A percentile compares a stretch with the other conserved stretches of the same genome.
These are phyloP conservation scores for Saturnispora silvae DNA, from an alignment of 805 yeast species.

Conservation along the genomic window DNA sequence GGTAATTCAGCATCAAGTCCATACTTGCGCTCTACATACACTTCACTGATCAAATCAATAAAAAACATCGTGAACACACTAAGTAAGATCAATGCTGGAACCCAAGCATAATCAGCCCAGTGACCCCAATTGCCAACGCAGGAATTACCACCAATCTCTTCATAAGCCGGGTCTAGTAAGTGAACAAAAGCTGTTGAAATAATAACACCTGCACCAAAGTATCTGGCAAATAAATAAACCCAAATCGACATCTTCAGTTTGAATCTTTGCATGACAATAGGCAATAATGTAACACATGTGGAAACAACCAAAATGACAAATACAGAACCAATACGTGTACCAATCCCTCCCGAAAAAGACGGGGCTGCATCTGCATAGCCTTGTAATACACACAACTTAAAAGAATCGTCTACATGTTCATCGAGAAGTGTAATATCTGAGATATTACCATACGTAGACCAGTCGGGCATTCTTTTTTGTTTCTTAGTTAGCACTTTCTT, in stretches of 20 bases:
- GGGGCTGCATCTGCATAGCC: slow-evolving; percentile 15
- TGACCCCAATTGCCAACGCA: slow-evolving; percentile 50
- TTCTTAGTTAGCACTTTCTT: too few species aligned
- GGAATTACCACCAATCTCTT: slow-evolving; percentile 39
- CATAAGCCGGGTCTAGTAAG: slow-evolving; percentile 54
- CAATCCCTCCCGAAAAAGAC: slow-evolving; percentile 19
- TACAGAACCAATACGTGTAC: slow-evolving; percentile 42
- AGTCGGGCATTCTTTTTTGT: slow-evolving; percentile 9
- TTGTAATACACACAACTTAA: slow-evolving; percentile 15
- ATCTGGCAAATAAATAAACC: slow-evolving; percentile 53
- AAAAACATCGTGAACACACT: slow-evolving; percentile 35
- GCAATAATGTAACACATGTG: slow-evolving; percentile 44
- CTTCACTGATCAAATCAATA: slow-evolving; percentile 34
- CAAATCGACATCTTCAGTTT: slow-evolving; percentile 43
- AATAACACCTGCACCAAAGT: slow-evolving; percentile 73
- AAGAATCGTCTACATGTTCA: slow-evolving; percentile 13
- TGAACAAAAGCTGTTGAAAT: slow-evolving; percentile 73
- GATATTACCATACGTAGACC: slow-evolving; percentile 9
- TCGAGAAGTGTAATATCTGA: slow-evolving; percentile 9
- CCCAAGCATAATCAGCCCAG: slow-evolving; percentile 38
- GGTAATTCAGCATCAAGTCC: slow-evolving; percentile 11
- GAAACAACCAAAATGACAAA: slow-evolving; percentile 50
- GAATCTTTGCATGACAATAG: slow-evolving; percentile 42
- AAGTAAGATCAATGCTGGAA: slow-evolving; percentile 38
- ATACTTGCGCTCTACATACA: slow-evolving; percentile 27